Evolutionary conservation across 805 yeast genomes (phyloP).

Genomic region (Helenozyma baotianmanensis): DNA sequence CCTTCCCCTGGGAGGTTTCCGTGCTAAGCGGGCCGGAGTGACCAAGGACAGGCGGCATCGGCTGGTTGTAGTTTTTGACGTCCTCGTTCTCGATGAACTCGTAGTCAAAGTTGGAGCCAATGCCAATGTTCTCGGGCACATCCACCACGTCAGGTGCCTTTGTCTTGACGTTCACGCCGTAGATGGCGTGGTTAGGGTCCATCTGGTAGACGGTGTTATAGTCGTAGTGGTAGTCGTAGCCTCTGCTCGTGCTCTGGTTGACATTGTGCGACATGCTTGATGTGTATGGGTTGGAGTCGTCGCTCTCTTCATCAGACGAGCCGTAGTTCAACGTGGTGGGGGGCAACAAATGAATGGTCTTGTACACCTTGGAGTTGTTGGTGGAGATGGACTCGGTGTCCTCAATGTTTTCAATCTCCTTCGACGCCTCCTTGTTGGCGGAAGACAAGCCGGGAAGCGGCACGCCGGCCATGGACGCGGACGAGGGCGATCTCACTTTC

Average conservation of each 20-base stretch:
- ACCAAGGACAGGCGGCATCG: constrained; percentile 16
- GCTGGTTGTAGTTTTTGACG: too few species aligned
- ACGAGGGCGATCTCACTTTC: constrained; percentile 44
- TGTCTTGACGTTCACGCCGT: constrained; percentile 24
- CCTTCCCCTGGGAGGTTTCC: constrained; percentile 2
- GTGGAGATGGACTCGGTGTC: constrained; percentile 30
- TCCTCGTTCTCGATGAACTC: constrained; percentile 29
- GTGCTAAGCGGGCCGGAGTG: neutral
- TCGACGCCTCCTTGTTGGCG: constrained; percentile 5
- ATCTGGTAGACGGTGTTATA: constrained; percentile 71
- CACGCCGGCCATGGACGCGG: constrained; percentile 20
- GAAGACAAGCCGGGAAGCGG: constrained; percentile 14
- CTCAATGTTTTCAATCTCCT: constrained; percentile 13
- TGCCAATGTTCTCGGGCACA: constrained; percentile 41
- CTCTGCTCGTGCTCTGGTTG: constrained; percentile 55
- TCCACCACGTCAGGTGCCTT: constrained; percentile 40
- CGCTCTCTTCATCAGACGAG: constrained; percentile 57
- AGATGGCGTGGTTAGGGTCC: constrained; percentile 40
- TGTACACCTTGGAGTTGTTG: constrained; percentile 25
- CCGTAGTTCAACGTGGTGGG: constrained; percentile 82
- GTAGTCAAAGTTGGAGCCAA: constrained; percentile 38
- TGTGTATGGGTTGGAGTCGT: constrained; percentile 48
- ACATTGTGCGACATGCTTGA: constrained; percentile 68
- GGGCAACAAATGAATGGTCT: constrained; percentile 76
- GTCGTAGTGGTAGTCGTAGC: constrained; percentile 74